Percentiles rank a stretch among this genome's conserved stretches.
phyloP scores from a whole-genome alignment of 129 eudicot genomes.

The Flaveria bidentis region DNA sequence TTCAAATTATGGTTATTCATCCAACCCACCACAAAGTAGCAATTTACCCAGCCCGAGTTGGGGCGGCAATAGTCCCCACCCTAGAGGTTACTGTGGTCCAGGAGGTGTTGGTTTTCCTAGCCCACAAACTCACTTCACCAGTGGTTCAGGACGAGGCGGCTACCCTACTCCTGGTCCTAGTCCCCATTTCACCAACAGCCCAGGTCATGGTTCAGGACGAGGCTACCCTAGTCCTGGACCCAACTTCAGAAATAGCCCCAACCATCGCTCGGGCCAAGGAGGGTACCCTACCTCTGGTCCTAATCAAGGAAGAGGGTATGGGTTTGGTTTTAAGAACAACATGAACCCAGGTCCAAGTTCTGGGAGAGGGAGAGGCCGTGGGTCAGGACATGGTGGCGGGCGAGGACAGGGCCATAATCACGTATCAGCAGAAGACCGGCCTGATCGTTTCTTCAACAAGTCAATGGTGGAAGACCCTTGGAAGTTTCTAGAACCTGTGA shows the following conservation, averaged over 20 bases:
- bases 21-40: constrained; percentile 45
- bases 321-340: constrained; percentile 38
- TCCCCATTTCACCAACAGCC: constrained; percentile 26
- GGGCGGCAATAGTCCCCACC: constrained; percentile 27
- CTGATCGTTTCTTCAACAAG: constrained; percentile 52
- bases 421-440: constrained; percentile 59
- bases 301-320: constrained; percentile 52
- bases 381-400: constrained; percentile 50
- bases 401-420: constrained; percentile 43
- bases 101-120: constrained; percentile 25
- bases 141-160: constrained; percentile 35
- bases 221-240: constrained; percentile 39
- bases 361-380: constrained; percentile 56
- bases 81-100: constrained; percentile 25
- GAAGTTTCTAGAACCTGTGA: constrained; percentile 58
- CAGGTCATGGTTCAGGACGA: constrained; percentile 31
- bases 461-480: constrained; percentile 95
- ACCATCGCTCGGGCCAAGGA: constrained; percentile 36
- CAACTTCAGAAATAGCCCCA: constrained; percentile 38
- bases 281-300: constrained; percentile 37
- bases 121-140: constrained; percentile 35
- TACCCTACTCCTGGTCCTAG: constrained; percentile 29
- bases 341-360: constrained; percentile 31
- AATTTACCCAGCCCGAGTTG: constrained; percentile 44
- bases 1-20: constrained; percentile 32